These are phyloP conservation scores for Microstegium vimineum DNA, from an alignment of 176 grass and related monocot species.

Conservation along the genomic window DNA sequence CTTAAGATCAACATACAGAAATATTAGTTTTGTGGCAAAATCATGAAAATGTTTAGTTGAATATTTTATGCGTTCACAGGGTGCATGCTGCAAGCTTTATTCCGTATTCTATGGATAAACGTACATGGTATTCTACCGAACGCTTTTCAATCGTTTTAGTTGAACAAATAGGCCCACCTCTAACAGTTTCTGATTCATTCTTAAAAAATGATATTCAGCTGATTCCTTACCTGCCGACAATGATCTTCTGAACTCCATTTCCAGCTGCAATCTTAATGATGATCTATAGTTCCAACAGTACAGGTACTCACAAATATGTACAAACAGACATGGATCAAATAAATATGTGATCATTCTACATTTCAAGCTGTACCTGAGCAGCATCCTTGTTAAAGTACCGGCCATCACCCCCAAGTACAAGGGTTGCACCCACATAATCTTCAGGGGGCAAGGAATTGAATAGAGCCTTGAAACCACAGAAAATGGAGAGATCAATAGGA, in stretches of 20 bases:
- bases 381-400: slow-evolving; percentile 83
- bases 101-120: neutral
- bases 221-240: slow-evolving; percentile 62
- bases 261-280: slow-evolving; percentile 90
- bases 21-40: neutral
- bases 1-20: slow-evolving; percentile 15
- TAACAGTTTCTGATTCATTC: neutral
- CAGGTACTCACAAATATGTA: slow-evolving; percentile 20
- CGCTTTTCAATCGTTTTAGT: neutral
- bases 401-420: slow-evolving; percentile 86
- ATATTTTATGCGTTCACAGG: neutral
- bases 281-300: slow-evolving; percentile 39
- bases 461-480: slow-evolving; percentile 49
- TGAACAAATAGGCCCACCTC: slow-evolving; percentile 1
- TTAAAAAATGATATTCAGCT: neutral
- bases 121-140: neutral
- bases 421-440: slow-evolving; percentile 70
- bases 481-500: slow-evolving; percentile 14
- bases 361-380: slow-evolving; percentile 49
- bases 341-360: neutral
- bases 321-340: neutral
- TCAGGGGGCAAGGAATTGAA: slow-evolving; percentile 78
- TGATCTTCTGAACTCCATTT: slow-evolving; percentile 82
- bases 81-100: neutral
- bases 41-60: neutral